Conservation (phyloP, 768 basidiomycete genomes). For the Podaxis pistillaris region DNA sequence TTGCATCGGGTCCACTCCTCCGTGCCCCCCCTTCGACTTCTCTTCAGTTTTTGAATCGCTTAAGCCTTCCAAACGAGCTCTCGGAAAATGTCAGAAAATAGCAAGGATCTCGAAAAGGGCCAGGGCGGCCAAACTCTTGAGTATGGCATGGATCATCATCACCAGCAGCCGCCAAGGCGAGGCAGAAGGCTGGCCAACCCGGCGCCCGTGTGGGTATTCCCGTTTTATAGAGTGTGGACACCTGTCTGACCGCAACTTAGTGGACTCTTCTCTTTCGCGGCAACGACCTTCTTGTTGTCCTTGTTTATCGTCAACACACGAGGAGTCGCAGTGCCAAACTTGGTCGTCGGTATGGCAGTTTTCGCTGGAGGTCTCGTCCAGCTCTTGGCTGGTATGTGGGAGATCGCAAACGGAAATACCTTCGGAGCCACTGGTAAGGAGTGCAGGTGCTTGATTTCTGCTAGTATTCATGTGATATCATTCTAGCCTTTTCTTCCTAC, state of each 20-base stretch:
- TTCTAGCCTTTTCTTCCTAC: constrained; percentile 65
- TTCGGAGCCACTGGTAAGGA: constrained; percentile 66
- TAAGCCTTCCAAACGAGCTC: not conserved
- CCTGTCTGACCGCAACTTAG: constrained; percentile 16
- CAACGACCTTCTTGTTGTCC: constrained; percentile 68
- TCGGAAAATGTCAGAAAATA: constrained; percentile 24
- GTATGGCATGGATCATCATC: constrained; percentile 3
- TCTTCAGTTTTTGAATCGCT: not conserved
- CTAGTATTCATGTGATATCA: not conserved
- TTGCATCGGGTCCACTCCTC: not conserved
- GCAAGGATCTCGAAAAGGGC: constrained; percentile 33
- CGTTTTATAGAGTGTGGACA: not conserved
- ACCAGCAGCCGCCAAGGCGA: constrained; percentile 20
- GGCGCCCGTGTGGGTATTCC: constrained; percentile 44
- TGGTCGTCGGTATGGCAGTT: constrained; percentile 75
- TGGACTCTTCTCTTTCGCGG: constrained; percentile 35
- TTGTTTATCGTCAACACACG: constrained; percentile 60
- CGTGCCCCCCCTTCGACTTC: not conserved
- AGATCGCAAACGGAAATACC: constrained; percentile 57
- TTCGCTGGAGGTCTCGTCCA: constrained; percentile 77
- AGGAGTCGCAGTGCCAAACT: constrained; percentile 50
- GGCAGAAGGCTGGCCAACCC: constrained; percentile 55
- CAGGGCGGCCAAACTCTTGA: constrained; percentile 23
- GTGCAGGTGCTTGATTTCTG: not conserved
- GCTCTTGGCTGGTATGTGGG: constrained; percentile 82